Evolutionary conservation across 305 asterid genomes (phyloP).

Genomic region (Solanum hybrid): DNA sequence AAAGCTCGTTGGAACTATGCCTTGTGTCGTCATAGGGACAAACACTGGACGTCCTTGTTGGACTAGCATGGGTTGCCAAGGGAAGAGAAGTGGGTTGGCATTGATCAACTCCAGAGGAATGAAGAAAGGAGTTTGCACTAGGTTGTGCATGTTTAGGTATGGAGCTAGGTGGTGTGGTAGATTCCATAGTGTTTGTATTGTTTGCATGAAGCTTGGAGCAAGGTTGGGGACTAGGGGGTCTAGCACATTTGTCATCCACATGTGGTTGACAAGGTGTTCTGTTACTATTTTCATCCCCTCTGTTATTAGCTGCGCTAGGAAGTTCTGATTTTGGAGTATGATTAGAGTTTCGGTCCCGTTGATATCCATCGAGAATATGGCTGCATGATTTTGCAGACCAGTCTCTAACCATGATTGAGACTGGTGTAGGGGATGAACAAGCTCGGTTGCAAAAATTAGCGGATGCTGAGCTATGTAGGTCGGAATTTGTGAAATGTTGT

Average conservation of each 20-base stretch:
- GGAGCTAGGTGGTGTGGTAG: neutral
- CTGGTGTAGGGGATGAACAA: neutral
- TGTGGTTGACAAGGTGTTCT: neutral
- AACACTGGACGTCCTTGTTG: neutral
- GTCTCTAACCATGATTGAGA: neutral
- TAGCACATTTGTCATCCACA: neutral
- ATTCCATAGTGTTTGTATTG: neutral
- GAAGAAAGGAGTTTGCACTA: neutral
- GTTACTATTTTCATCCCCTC: neutral
- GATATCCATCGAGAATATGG: neutral
- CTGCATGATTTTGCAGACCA: neutral
- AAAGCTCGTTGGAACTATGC: neutral
- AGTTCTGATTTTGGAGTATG: neutral
- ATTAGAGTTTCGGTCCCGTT: too few relatives aligned
- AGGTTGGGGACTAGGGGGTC: neutral
- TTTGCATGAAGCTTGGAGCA: accelerated
- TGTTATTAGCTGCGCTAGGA: neutral
- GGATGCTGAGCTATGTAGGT: neutral
- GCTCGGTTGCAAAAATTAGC: neutral
- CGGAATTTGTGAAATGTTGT: too few relatives aligned
- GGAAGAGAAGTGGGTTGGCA: neutral
- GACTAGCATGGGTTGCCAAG: neutral
- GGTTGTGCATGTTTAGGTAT: neutral
- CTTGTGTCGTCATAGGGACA: neutral
- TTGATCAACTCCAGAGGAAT: neutral